Evolutionary conservation across 202 grass and related monocot species (phyloP), one percentile per base, ranked within the genome.

Genomic region (Zizania palustris): DNA sequence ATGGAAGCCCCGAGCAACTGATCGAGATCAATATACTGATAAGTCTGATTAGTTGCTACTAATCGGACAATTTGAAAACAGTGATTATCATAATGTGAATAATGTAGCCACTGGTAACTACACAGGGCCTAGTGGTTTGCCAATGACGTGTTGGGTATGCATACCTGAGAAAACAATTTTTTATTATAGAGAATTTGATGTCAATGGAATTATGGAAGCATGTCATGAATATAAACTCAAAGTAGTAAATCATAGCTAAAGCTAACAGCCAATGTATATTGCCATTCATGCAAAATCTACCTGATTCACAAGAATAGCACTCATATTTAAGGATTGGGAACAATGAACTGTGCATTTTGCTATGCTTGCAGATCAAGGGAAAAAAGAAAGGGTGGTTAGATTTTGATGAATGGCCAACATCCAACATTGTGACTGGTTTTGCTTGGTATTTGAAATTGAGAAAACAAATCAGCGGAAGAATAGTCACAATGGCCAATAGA

Each of bases 391-490:
- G 7, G 14, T 7, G 43, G 41, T 53, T 37, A n/a, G 22, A 72
- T 14, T 34, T 0, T 67, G 60, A 60, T 45, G 4, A 41, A 40
- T 62, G 43, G 44, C 50, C n/a, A 40, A 46, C 45, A 45, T 51
- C 13, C 4, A 40, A 5, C 64, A 15, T 14, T 28, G 37, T 13
- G 12, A 18, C 37, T 34, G 16, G 45, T 50, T 39, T 43, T 63
- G 46, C 8, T 81, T 39, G 22, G 7, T 4, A 57, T 67, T 72
- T 66, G 15, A 5, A 77, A 60, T 60, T 67, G 56, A 59, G 51
- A 56, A 34, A 46, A 56, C 16, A 34, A 54, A 41, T 14, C 5
- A 22, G n/a, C 2, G 7, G 3, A 36, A 82, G 75, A 36, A 65
- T 45, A 69, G 16, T 63, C 11, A 41, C 1, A 62, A 48, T 1